Evolutionary conservation across 2,329 filamentous ascomycete species (phyloP), one percentile per base, ranked within the genome.

Genomic region (Trematosphaeria pertusa): DNA sequence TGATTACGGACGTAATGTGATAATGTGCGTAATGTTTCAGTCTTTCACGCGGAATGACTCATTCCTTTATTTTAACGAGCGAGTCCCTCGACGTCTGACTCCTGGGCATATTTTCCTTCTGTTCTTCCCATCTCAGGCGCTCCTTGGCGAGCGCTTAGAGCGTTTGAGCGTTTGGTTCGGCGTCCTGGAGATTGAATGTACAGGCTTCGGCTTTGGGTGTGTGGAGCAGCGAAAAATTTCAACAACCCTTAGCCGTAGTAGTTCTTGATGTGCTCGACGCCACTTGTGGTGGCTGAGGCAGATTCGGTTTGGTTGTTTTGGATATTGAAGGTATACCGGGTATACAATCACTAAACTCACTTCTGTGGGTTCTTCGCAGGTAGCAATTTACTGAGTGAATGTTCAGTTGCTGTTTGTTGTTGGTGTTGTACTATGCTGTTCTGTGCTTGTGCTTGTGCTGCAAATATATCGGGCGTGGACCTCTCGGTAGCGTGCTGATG

Each of bases 1-100:
- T 33, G 35, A 39, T 45, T 35, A 52, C 41, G 43, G 33, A 35
- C 31, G 47, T 45, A 48, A 28, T 42, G 26, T 45, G 17, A 38
- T 48, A 41, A 51, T 35, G 31, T n/a, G 8, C 8, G 11, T 34
- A 34, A 34, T 34, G 15, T 17, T 14, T 34, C 31, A 34, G 14
- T 34, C 6, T 17, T 14, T 34, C 31, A 34, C 31, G 15, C 31
- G 15, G 7, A 34, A 28, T 28, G 24, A 12, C n/a, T n/a, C 24
- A 28, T 28, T 28, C n/a, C n/a, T n/a, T n/a, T n/a, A n/a, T n/a
- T n/a, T n/a, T n/a, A n/a, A n/a, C n/a, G n/a, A n/a, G n/a, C n/a
- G n/a, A n/a, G n/a, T n/a, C n/a, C 21, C 24, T 28, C 24, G 24
- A 28, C 24, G 7, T 28, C 24, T 12, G n/a, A n/a, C 24, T 12